phyloP scores from a whole-genome alignment of 139 green algal genomes.

The Chlamydomonas incerta region DNA sequence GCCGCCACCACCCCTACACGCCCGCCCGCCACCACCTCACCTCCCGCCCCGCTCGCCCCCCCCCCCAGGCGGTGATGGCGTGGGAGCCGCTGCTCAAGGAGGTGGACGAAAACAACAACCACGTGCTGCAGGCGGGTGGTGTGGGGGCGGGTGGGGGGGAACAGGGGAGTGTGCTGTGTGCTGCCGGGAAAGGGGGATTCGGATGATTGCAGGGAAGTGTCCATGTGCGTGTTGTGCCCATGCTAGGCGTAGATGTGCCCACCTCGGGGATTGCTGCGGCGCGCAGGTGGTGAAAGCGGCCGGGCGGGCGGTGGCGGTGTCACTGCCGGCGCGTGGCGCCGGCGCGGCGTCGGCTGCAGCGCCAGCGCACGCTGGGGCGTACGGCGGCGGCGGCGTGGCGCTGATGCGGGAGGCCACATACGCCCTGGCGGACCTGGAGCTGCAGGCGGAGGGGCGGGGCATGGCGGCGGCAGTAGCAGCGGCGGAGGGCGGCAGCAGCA shows the following conservation, averaged over 20 bases:
- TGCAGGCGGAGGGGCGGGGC: not conserved
- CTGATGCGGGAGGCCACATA: constrained; percentile 48
- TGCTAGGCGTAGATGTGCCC: no score
- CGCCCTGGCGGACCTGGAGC: constrained; percentile 45
- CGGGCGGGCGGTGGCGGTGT: not conserved
- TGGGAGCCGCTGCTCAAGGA: constrained; percentile 54
- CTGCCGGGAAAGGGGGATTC: no score
- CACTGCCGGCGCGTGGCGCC: constrained; percentile 13
- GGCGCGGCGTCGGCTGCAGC: constrained; percentile 4
- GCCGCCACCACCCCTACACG: no score
- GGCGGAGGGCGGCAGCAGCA: not conserved
- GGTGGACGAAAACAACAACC: constrained; percentile 32
- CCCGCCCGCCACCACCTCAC: no score
- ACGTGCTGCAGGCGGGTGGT: constrained; percentile 3
- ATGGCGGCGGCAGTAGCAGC: not conserved
- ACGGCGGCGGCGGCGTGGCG: not conserved
- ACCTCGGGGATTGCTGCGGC: no score
- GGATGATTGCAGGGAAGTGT: no score
- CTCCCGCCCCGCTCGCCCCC: not conserved
- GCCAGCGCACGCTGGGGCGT: not conserved
- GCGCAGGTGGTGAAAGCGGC: constrained; percentile 10
- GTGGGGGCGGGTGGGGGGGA: no score
- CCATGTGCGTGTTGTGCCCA: no score
- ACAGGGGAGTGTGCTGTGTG: no score
- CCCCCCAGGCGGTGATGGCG: constrained; percentile 42